These are phyloP conservation scores for Verbena officinalis DNA, from an alignment of 257 asterid genomes.

Conservation along the genomic window DNA sequence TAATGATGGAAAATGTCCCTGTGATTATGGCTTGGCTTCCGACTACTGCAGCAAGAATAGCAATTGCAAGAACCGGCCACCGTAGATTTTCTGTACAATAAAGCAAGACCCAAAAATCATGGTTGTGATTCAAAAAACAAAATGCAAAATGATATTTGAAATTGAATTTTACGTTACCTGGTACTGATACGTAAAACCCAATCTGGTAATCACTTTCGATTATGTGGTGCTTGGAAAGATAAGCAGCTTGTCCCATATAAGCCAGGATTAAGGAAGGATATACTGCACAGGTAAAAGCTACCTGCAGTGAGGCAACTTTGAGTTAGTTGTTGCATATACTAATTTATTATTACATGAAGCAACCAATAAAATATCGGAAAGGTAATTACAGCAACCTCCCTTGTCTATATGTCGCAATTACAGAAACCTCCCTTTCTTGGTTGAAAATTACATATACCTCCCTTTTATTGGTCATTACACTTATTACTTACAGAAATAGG, in stretches of 20 bases:
- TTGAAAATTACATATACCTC: too few species aligned
- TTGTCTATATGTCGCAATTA: not conserved
- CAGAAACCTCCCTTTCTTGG: not conserved
- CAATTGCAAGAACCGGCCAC: constrained; percentile 41
- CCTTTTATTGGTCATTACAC: too few species aligned
- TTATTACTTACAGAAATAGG: too few species aligned
- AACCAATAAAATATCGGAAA: not conserved
- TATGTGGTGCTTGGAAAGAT: constrained; percentile 42
- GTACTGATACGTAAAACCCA: constrained; percentile 50
- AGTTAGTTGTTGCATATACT: not conserved
- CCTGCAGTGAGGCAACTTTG: constrained; percentile 28
- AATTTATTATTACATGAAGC: not conserved
- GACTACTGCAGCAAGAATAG: constrained; percentile 38
- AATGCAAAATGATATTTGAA: not conserved
- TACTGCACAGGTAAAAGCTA: constrained; percentile 46
- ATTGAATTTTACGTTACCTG: constrained; percentile 26
- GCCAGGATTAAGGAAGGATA: constrained; percentile 49
- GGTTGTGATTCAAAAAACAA: not conserved
- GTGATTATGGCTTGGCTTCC: constrained; percentile 42
- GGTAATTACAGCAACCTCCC: not conserved
- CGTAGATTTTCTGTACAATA: constrained; percentile 25
- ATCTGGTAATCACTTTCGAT: constrained; percentile 35
- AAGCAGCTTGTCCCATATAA: constrained; percentile 55
- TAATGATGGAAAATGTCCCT: constrained; percentile 37
- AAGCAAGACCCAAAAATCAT: too few species aligned